These are phyloP conservation scores for Apophysomyces elegans DNA, from an alignment of 371 early-diverging fungal species.

Conservation along the genomic window DNA sequence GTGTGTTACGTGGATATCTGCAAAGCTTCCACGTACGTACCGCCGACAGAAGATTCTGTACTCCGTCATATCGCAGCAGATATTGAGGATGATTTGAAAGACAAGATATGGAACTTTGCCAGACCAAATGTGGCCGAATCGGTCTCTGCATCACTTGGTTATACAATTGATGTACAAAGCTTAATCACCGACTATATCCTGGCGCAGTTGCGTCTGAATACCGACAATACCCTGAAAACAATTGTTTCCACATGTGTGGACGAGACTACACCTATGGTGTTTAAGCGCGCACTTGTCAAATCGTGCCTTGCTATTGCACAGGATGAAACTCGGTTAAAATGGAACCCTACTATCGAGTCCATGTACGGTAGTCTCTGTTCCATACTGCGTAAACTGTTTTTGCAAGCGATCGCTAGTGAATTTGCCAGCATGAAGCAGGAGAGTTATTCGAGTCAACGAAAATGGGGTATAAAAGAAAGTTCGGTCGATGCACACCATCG, in stretches of 20 bases:
- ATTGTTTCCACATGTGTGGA: slow-evolving; percentile 72
- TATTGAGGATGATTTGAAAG: slow-evolving; percentile 75
- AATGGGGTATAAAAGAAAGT: slow-evolving; percentile 27
- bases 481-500: slow-evolving; percentile 38
- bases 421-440: slow-evolving; percentile 12
- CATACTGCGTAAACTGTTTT: slow-evolving; percentile 68
- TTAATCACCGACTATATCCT: slow-evolving; percentile 74
- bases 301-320: slow-evolving; percentile 75
- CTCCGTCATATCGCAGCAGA: slow-evolving; percentile 71
- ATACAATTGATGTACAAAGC: slow-evolving; percentile 47
- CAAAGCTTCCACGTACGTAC: slow-evolving; percentile 74
- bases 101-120: slow-evolving; percentile 71
- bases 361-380: slow-evolving; percentile 69
- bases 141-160: slow-evolving; percentile 47
- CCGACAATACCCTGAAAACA: slow-evolving; percentile 59
- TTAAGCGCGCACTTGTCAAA: slow-evolving; percentile 73
- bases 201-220: slow-evolving; percentile 72
- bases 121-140: slow-evolving; percentile 34
- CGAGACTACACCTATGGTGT: slow-evolving; percentile 63
- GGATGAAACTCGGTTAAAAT: slow-evolving; percentile 67
- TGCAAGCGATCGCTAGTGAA: slow-evolving; percentile 38
- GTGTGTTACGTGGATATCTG: slow-evolving; percentile 82
- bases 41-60: slow-evolving; percentile 66
- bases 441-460: slow-evolving; percentile 17
- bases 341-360: slow-evolving; percentile 71